These are phyloP conservation scores for Nemania diffusa DNA, from an alignment of 2,329 filamentous ascomycete genomes.

Conservation along the genomic window DNA sequence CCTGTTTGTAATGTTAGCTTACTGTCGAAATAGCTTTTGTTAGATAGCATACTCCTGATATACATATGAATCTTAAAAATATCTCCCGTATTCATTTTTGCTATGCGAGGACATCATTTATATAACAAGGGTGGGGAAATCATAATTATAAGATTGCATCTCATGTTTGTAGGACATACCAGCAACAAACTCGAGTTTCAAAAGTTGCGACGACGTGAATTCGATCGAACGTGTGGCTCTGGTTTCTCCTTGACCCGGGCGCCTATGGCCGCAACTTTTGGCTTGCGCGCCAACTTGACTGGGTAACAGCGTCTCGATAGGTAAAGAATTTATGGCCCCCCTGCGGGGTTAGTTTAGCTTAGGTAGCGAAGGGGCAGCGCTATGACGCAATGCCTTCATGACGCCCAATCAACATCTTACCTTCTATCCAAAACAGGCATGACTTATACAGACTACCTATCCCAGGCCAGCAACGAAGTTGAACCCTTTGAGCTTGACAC, in stretches of 20 bases:
- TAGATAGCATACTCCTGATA: too few species aligned
- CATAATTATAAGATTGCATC: not conserved
- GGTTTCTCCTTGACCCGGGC: conserved; percentile 5
- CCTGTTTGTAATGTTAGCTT: too few species aligned
- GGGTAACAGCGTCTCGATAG: conserved; percentile 17
- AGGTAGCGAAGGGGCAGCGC: not conserved
- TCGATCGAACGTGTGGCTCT: conserved; percentile 9
- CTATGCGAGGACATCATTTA: too few species aligned
- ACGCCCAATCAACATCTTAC: conserved; percentile 39
- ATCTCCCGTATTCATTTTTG: too few species aligned
- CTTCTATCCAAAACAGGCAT: conserved; percentile 42
- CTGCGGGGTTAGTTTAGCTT: conserved; percentile 2
- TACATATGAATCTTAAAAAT: too few species aligned
- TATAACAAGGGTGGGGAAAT: not conserved
- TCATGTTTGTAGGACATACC: not conserved
- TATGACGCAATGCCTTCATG: conserved; percentile 27
- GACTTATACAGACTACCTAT: not conserved
- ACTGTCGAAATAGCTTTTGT: too few species aligned
- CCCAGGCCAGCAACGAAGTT: too few species aligned
- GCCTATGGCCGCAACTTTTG: conserved; percentile 19
- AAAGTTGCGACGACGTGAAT: not conserved
- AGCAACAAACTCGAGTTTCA: conserved; percentile 17
- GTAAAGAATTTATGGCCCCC: conserved; percentile 5
- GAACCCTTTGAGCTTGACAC: not conserved
- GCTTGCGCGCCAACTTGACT: conserved; percentile 19